phyloP scores from a whole-genome alignment of 1,284 basidiomycete species.

The Thecaphora thlaspeos region DNA sequence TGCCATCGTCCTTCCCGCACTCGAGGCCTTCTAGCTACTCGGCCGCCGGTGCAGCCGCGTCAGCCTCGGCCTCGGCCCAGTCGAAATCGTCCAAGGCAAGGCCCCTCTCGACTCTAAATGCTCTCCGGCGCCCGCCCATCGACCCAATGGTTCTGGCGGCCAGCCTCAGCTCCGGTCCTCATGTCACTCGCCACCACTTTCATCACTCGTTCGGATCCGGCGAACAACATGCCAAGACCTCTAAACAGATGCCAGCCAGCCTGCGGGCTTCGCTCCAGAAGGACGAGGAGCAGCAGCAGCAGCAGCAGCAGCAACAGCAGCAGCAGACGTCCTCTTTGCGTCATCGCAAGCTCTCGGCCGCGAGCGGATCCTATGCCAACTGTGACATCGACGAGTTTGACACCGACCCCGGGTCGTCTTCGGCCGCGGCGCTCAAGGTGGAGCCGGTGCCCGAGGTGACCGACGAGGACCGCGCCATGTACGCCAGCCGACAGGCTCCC shows the following conservation, averaged over 20 bases:
- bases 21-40: constrained; percentile 11
- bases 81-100: constrained; percentile 3
- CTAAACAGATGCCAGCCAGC: constrained; percentile 43
- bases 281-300: not conserved
- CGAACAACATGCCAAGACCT: constrained; percentile 9
- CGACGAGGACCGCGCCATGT: constrained; percentile 34
- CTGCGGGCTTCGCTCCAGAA: constrained; percentile 15
- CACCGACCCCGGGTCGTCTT: not conserved
- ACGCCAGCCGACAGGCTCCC: constrained; percentile 35
- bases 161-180: constrained; percentile 46
- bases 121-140: constrained; percentile 49
- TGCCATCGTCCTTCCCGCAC: constrained; percentile 34
- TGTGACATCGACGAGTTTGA: constrained; percentile 38
- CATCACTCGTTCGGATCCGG: constrained; percentile 44
- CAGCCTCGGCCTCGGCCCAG: too few species aligned
- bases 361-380: constrained; percentile 41
- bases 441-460: constrained; percentile 33
- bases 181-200: constrained; percentile 54
- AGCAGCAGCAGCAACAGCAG: not conserved
- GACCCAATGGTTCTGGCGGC: constrained; percentile 55
- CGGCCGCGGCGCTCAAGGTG: constrained; percentile 10
- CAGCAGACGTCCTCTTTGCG: not conserved
- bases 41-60: too few species aligned
- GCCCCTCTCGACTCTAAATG: constrained; percentile 47
- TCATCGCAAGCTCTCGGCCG: constrained; percentile 13